Percentiles rank a stretch among this genome's conserved stretches.
phyloP scores from a whole-genome alignment of 2,329 filamentous ascomycete species.

The Cladosporium sp. region DNA sequence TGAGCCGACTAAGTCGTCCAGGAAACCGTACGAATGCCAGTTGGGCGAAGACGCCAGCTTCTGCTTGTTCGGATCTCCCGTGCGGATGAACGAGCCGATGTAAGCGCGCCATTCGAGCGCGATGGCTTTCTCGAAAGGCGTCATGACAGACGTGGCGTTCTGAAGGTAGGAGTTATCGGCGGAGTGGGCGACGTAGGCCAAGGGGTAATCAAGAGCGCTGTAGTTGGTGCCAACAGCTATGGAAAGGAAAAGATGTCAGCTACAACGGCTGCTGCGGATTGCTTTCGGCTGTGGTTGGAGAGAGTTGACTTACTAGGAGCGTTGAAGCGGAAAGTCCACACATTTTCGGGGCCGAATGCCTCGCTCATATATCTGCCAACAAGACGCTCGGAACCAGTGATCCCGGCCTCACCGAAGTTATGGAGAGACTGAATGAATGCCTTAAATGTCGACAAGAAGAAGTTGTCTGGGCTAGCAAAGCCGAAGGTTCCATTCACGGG shows the following conservation, averaged over 20 bases:
- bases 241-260: neutral
- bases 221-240: conserved; percentile 15
- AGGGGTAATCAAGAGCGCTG: neutral
- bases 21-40: conserved; percentile 2
- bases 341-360: neutral
- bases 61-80: conserved; percentile 12
- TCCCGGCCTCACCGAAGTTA: conserved; percentile 2
- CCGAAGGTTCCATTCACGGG: conserved; percentile 13
- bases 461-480: conserved; percentile 3
- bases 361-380: conserved; percentile 5
- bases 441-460: conserved; percentile 12
- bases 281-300: too few species aligned
- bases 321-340: conserved; percentile 18
- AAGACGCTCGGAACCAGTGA: conserved; percentile 8
- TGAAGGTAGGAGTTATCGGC: conserved; percentile 19
- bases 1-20: neutral
- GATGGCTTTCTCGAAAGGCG: conserved; percentile 11
- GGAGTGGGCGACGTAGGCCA: conserved; percentile 14
- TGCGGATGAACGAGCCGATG: conserved; percentile 16
- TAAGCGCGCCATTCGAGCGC: conserved; percentile 18
- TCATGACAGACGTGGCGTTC: conserved; percentile 6
- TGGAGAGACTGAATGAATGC: conserved; percentile 15
- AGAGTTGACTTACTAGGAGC: conserved; percentile 4
- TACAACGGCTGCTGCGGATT: neutral
- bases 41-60: neutral